phyloP scores from a whole-genome alignment of 257 asterid species.

The Fraxinus americana region DNA sequence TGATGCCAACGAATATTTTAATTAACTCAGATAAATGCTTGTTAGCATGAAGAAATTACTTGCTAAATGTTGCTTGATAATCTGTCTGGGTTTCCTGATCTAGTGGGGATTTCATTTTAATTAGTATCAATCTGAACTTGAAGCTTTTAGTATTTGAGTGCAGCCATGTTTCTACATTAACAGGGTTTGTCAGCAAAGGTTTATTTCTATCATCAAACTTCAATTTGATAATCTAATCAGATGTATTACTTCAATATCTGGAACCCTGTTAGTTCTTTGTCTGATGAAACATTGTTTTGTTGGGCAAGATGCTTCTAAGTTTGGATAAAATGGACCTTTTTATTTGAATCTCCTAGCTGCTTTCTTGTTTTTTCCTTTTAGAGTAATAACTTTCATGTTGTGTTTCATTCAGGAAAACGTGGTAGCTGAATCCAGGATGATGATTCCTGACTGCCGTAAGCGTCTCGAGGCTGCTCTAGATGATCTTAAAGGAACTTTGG shows the following conservation, averaged over 20 bases:
- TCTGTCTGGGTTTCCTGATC: not conserved
- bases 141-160: not conserved
- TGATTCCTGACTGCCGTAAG: conserved; percentile 93
- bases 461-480: conserved; percentile 74
- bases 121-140: not conserved
- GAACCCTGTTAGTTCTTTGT: conserved; percentile 1
- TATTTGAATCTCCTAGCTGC: not conserved
- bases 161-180: not conserved
- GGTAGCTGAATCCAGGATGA: conserved; percentile 92
- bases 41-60: not conserved
- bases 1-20: too few species aligned
- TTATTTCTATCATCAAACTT: not conserved
- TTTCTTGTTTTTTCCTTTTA: conserved; percentile 9
- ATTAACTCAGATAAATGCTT: not conserved
- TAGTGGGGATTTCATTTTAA: not conserved
- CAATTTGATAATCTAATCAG: not conserved
- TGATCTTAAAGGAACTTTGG: conserved; percentile 78
- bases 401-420: conserved; percentile 70
- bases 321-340: not conserved
- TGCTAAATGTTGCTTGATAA: not conserved
- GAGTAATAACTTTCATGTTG: not conserved
- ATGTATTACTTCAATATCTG: not conserved
- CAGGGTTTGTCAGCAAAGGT: not conserved
- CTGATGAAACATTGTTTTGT: not conserved
- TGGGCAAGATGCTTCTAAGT: conserved; percentile 8